phyloP scores from a whole-genome alignment of 2,329 filamentous ascomycete species.

The Aspergillus fijiensis region DNA sequence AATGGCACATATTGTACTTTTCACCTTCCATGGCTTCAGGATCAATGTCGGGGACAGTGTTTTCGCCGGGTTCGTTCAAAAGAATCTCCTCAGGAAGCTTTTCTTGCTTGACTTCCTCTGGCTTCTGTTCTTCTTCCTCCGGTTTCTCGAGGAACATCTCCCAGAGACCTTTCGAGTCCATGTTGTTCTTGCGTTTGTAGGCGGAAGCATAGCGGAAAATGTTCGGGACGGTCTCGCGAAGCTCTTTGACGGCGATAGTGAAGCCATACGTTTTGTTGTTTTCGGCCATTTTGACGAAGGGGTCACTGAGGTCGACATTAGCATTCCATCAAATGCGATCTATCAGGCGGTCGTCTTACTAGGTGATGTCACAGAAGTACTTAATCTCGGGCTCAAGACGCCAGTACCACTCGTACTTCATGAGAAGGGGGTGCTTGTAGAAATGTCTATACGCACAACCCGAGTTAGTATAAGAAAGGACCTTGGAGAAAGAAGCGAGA shows the following conservation, averaged over 20 bases:
- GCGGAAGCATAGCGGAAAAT: conserved; percentile 99
- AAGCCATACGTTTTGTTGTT: conserved; percentile 98
- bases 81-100: conserved; percentile 79
- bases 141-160: conserved; percentile 90
- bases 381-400: conserved; percentile 98
- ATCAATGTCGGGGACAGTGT: conserved; percentile 76
- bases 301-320: conserved; percentile 63
- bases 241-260: conserved; percentile 96
- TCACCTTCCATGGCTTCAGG: conserved; percentile 95
- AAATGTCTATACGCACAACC: conserved; percentile 65
- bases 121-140: conserved; percentile 49
- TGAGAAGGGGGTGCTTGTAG: conserved; percentile 90
- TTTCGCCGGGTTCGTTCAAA: conserved; percentile 68
- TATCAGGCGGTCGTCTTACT: conserved; percentile 58
- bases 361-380: conserved; percentile 99
- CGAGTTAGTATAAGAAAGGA: conserved; percentile 18
- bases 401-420: conserved; percentile 99
- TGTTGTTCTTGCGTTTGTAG: conserved; percentile 88
- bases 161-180: conserved; percentile 91
- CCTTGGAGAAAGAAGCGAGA: conserved; percentile 10
- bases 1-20: conserved; percentile 99
- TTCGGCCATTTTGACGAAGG: conserved; percentile 92
- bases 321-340: conserved; percentile 14
- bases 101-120: conserved; percentile 65
- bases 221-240: conserved; percentile 96